phyloP scores from a whole-genome alignment of 2,329 filamentous ascomycete genomes.

The Colletotrichum tanaceti region DNA sequence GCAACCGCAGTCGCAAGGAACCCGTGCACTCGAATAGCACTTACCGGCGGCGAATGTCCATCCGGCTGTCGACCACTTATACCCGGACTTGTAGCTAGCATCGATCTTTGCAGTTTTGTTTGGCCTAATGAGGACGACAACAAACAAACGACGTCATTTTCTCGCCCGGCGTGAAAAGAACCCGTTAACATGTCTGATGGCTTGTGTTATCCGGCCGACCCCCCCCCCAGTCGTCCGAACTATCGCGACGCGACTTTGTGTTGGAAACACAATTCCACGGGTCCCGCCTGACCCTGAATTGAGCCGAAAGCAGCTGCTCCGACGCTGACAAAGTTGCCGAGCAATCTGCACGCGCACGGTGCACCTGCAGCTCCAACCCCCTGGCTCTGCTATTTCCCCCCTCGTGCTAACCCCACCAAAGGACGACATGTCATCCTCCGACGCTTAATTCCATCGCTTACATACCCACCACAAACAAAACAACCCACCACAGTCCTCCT shows the following conservation, averaged over 20 bases:
- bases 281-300: not conserved
- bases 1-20: slow-evolving; percentile 1
- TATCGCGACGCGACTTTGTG: not conserved
- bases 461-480: slow-evolving; percentile 15
- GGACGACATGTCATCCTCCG: slow-evolving; percentile 13
- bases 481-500: slow-evolving; percentile 3
- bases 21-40: slow-evolving; percentile 19
- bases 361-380: slow-evolving; percentile 28
- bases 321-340: slow-evolving; percentile 32
- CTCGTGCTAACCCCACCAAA: slow-evolving; percentile 32
- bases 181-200: slow-evolving; percentile 14
- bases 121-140: not conserved
- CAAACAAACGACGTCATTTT: slow-evolving; percentile 3
- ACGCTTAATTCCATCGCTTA: slow-evolving; percentile 11
- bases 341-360: slow-evolving; percentile 26
- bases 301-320: slow-evolving; percentile 17
- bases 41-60: slow-evolving; percentile 19
- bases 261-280: not conserved
- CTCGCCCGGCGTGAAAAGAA: no score
- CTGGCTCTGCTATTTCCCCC: slow-evolving; percentile 14
- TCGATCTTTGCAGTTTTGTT: not conserved
- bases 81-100: slow-evolving; percentile 17
- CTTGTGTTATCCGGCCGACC: not conserved
- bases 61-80: slow-evolving; percentile 7
- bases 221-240: slow-evolving; percentile 8